Conservation (phyloP, 257 asterid species). For the Leonotis leonurus region DNA sequence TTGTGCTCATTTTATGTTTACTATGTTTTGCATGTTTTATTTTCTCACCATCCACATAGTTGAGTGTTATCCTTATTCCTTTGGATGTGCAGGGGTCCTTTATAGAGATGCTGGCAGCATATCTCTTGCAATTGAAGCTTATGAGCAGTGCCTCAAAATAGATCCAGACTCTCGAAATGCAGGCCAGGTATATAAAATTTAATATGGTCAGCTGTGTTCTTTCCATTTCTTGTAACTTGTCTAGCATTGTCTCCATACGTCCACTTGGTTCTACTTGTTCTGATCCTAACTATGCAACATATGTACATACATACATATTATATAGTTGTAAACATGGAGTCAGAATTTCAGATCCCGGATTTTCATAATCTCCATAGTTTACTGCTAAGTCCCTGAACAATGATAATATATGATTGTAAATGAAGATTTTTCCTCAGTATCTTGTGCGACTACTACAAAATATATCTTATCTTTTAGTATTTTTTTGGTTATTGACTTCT, state of each 20-base stretch:
- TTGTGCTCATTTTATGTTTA: not conserved
- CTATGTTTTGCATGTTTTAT: not conserved
- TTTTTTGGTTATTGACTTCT: not conserved
- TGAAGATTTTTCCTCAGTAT: not conserved
- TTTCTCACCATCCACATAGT: not conserved
- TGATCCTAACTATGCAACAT: not conserved
- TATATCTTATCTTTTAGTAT: no score
- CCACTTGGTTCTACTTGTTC: not conserved
- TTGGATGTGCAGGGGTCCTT: constrained; percentile 71
- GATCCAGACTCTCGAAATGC: constrained; percentile 99
- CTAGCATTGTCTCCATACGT: no score
- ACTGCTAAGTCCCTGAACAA: not conserved
- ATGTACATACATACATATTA: no score
- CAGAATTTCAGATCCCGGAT: not conserved
- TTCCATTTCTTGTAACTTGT: constrained; percentile 1
- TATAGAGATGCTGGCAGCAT: constrained; percentile 98
- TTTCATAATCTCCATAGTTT: not conserved
- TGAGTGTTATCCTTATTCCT: constrained; percentile 1
- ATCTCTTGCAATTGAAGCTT: constrained; percentile 95
- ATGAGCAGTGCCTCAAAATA: constrained; percentile 95
- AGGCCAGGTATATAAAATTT: constrained; percentile 65
- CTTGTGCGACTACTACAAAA: not conserved
- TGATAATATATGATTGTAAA: not conserved
- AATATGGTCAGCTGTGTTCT: not conserved
- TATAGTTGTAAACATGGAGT: not conserved